phyloP scores from a whole-genome alignment of 73 alveolate genomes.

The Blepharisma japonicum region DNA sequence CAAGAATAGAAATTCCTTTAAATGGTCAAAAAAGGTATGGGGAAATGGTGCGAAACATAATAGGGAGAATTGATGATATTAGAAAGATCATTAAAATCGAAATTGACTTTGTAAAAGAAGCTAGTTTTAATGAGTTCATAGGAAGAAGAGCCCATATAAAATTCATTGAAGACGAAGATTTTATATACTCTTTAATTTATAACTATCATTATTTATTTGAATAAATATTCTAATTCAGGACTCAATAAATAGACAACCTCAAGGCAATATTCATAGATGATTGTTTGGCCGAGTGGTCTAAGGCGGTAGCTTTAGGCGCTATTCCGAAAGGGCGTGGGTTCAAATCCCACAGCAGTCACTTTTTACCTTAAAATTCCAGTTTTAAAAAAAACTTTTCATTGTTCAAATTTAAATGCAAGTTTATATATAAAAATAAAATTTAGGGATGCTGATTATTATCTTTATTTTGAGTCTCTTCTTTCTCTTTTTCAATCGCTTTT shows the following conservation, averaged over 20 bases:
- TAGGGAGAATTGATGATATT: background rate
- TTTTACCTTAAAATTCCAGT: background rate
- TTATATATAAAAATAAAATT: too few species aligned
- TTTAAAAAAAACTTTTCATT: too few species aligned
- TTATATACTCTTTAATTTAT: constrained; percentile 76
- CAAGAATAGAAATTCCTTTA: constrained; percentile 58
- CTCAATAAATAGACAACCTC: background rate
- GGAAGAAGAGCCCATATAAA: constrained; percentile 97
- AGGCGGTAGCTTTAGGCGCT: constrained; percentile 36
- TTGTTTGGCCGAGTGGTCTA: constrained; percentile 35
- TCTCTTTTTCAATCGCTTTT: too few species aligned
- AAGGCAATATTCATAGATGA: background rate
- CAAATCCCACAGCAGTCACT: constrained; percentile 33
- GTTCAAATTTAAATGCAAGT: too few species aligned
- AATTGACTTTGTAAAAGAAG: background rate
- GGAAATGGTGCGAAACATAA: background rate
- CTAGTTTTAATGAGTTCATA: constrained; percentile 71
- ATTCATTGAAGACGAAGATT: constrained; percentile 79
- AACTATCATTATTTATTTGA: constrained; percentile 67
- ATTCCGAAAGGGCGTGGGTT: constrained; percentile 36
- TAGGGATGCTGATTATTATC: too few species aligned
- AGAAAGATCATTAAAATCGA: background rate
- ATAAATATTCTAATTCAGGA: background rate
- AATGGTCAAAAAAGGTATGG: background rate
- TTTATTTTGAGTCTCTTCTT: too few species aligned